These are phyloP conservation scores for Sporothrix dimorphospora DNA, from an alignment of 2,329 filamentous ascomycete genomes.

Conservation along the genomic window DNA sequence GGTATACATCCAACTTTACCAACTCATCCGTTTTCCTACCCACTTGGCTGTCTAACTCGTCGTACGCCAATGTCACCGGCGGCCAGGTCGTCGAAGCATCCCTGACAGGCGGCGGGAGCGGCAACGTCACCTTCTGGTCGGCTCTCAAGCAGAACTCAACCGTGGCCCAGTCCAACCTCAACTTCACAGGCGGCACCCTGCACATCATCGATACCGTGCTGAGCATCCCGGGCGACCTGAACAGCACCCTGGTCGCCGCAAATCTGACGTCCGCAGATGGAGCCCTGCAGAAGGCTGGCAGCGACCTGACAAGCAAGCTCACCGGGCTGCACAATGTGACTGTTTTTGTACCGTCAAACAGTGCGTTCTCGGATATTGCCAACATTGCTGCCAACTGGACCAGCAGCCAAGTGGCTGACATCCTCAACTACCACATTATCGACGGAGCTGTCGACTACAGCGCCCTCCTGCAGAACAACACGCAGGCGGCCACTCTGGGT, in stretches of 20 bases:
- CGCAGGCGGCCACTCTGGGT: constrained; percentile 5
- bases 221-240: neutral
- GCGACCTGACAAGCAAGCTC: neutral
- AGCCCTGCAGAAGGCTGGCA: neutral
- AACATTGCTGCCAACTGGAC: constrained; percentile 17
- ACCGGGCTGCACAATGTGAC: neutral
- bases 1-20: constrained; percentile 15
- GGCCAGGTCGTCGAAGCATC: constrained; percentile 9
- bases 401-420: neutral
- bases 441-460: constrained; percentile 18
- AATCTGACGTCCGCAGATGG: constrained; percentile 1
- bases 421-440: constrained; percentile 13
- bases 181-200: constrained; percentile 11
- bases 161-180: constrained; percentile 6
- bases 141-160: constrained; percentile 4
- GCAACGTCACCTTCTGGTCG: constrained; percentile 16
- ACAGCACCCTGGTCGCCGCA: neutral
- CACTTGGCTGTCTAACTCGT: constrained; percentile 4
- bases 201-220: constrained; percentile 20
- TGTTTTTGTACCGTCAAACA: constrained; percentile 13
- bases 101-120: neutral
- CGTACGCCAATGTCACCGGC: constrained; percentile 16
- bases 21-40: neutral
- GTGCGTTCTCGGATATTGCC: constrained; percentile 9
- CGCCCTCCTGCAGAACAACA: neutral